Evolutionary conservation across 2,329 filamentous ascomycete genomes (phyloP).

Genomic region (Bertia moriformis): DNA sequence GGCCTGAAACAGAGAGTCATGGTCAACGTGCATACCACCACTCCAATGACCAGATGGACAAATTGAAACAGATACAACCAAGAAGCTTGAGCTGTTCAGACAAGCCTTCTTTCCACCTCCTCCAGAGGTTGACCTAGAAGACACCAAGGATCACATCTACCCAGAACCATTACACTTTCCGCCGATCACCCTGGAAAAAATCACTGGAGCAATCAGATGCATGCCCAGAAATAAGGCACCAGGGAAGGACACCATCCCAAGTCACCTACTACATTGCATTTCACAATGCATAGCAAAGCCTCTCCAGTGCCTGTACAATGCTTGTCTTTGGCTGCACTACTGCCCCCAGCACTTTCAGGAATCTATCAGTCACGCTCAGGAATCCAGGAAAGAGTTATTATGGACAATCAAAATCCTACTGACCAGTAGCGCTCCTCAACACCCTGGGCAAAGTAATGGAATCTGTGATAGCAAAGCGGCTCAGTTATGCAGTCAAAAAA

Average conservation of each 20-base stretch:
- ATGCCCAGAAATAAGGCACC: constrained; percentile 6
- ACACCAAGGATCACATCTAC: constrained; percentile 5
- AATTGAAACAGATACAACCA: neutral
- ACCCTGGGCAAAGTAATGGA: constrained; percentile 14
- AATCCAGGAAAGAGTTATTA: constrained; percentile 13
- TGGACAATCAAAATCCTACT: constrained; percentile 9
- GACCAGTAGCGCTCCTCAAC: constrained; percentile 11
- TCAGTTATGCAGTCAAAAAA: constrained; percentile 6
- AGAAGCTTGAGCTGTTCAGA: constrained; percentile 2
- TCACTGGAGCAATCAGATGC: constrained; percentile 3
- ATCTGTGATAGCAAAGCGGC: constrained; percentile 8
- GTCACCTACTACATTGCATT: constrained; percentile 2
- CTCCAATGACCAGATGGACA: neutral
- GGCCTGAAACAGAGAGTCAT: neutral
- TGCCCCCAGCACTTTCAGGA: constrained; percentile 2
- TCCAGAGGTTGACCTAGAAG: constrained; percentile 5
- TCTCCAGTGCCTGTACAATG: constrained; percentile 4
- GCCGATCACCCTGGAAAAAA: constrained; percentile 5
- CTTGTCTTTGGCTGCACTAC: constrained; percentile 4
- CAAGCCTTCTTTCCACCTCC: constrained; percentile 5
- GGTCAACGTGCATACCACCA: neutral
- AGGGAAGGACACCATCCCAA: constrained; percentile 7
- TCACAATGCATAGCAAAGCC: neutral
- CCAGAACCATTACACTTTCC: constrained; percentile 3
- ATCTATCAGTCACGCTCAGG: constrained; percentile 9